Base-by-base conservation (phyloP, 2,329 filamentous ascomycete species). In the Paecilomyces niveus region DNA sequence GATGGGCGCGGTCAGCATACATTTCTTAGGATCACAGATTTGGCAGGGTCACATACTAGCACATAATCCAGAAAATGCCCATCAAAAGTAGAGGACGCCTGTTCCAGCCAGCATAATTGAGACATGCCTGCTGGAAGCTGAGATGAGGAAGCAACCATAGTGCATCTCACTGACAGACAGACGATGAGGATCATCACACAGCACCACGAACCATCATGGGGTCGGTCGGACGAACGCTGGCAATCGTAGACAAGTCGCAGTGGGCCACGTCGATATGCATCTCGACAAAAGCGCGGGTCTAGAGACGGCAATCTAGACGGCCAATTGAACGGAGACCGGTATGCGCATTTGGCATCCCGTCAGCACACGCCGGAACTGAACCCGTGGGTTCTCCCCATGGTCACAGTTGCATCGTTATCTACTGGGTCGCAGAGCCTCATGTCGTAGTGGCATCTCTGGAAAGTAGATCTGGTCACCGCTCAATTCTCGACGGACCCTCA, bases 181-280 rank as follows among this genome's bases (percentile, higher is more conserved):
- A 45, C 8, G 39, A 45, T 5, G 39, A 45, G 39, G 3, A 45
- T 45, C 39, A 7, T n/a, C 39, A 18, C 39, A 3, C 39, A 45
- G n/a, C 15, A 45, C 39, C 39, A 45, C 39, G 39, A 45, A 45
- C 39, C 39, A 45, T 45, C 39, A 45, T 18, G n/a, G n/a, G 39
- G 39, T 45, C 35, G 39, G 39, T 45, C 39, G 39, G 50, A 52
- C 50, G 50, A 52, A 52, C 50, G 50, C 26, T 29, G 21, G 39
- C 39, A 8, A n/a, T 24, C 50, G 15, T 29, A 52, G 50, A 52
- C 50, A 50, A 13, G 18, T 51, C 54, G 54, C 57, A 53, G 51
- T 49, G 29, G 57, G 54, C 59, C 59, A 61, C 59, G 57, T 61
- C 58, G 55, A 57, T 57, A 15, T 50, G 29, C 39, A 52, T 54